Base-by-base conservation (phyloP, 192 early-diverging fungal genomes). In the Podila minutissima region DNA sequence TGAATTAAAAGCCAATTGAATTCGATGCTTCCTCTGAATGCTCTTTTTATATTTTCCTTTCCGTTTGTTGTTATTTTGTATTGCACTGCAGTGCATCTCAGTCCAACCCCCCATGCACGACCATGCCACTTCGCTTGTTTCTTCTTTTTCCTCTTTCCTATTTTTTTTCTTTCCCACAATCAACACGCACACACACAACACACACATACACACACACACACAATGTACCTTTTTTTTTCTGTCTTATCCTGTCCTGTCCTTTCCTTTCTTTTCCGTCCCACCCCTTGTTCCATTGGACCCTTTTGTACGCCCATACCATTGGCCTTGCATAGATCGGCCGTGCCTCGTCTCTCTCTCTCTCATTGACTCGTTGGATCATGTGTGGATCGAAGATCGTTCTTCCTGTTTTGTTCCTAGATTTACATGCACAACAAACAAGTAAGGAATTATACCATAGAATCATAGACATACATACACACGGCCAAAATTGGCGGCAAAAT, bases 151-250 rank as follows among this genome's bases (percentile, higher is more conserved):
- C 24, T n/a, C 35, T 3, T 12, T 55, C 53, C 24, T 26, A 22
- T 55, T 55, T 26, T 26, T 55, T n/a, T 26, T 55, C 51, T 26
- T 55, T 55, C 53, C 24, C 53, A 24, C 53, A 24, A 26, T 55
- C 24, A 55, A 55, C 53, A 46, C 41, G 15, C 41, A 46, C 38
- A 41, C 11, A 41, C 3, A 37, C 35, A 37, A n/a, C 41, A 46
- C 41, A 46, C 38, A 41, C 11, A 41, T 37, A 37, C 35, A 37
- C 41, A 46, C 41, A 46, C 41, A 46, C 41, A 46, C 41, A 26
- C 53, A 55, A 55, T 55, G 53, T 55, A 55, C 53, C 53, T 55
- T 55, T 55, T 55, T 55, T 29, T 55, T 55, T 55, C 53, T 55
- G 17, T 53, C 50, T 37, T 37, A 8, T 37, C 35, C 35, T 37